Evolutionary conservation across 352 stramenopile species (phyloP), one percentile per base, ranked within the genome.

Genomic region (Phytophthora nicotianae): DNA sequence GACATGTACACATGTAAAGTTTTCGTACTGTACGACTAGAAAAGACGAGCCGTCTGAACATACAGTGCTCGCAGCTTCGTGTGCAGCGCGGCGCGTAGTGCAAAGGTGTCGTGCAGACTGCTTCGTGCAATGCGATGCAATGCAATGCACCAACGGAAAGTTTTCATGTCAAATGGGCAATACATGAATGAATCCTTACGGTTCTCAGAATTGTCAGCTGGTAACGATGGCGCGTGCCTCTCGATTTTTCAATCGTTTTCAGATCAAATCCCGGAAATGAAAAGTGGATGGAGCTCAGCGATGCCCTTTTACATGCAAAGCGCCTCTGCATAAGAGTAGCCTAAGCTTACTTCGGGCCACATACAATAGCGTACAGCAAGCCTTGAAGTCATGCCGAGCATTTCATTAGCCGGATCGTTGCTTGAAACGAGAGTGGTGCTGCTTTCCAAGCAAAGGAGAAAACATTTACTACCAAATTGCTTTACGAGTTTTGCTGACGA

Each of bases 21-120:
- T 55, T 43, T 47, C 33, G 21, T 37, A n/a, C n/a, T n/a, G n/a
- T n/a, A 37, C 21, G 23, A 58, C 23, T 49, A 49, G 37, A 56
- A 26, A 43, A 62, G 43, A 55, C 43, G 35, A 50, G n/a, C 19
- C 48, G 46, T 38, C 2, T 35, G 21, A 27, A 48, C n/a, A 46
- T 62, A 62, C 21, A 54, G 43, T 41, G 33, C 42, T 33, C 32
- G 50, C 49, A 37, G 33, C 49, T 56, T 47, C 20, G 50, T 40
- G 33, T 24, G 24, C 16, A 35, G 19, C 20, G 16, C n/a, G 5
- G 13, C 14, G n/a, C n/a, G n/a, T n/a, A n/a, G n/a, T n/a, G n/a
- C n/a, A n/a, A n/a, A n/a, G n/a, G n/a, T 17, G 32, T 20, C 26
- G 49, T 45, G 50, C 11, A 33, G 19, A 20, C 19, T 54, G 17